Evolutionary conservation across 2,329 filamentous ascomycete genomes (phyloP).

Genomic region (Hypoxylon sp.): DNA sequence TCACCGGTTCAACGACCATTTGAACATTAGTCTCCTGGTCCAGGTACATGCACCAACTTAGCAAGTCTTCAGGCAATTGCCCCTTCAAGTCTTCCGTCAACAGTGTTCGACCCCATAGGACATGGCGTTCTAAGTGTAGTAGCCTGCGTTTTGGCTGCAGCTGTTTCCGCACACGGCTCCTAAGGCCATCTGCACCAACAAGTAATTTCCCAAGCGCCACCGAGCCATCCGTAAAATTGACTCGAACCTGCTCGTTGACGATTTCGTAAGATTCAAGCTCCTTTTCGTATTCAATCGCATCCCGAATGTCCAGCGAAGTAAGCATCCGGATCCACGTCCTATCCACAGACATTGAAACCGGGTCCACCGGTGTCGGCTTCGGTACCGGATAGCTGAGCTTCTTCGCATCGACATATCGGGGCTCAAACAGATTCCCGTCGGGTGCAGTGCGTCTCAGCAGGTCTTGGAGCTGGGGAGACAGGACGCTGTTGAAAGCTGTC

Average conservation of each 20-base stretch:
- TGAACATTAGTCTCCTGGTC: slow-evolving; percentile 51
- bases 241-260: slow-evolving; percentile 44
- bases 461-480: slow-evolving; percentile 47
- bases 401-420: slow-evolving; percentile 51
- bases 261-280: slow-evolving; percentile 50
- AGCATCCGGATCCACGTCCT: slow-evolving; percentile 53
- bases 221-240: slow-evolving; percentile 51
- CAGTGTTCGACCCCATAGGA: slow-evolving; percentile 53
- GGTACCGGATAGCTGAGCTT: slow-evolving; percentile 45
- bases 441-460: slow-evolving; percentile 47
- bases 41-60: slow-evolving; percentile 53
- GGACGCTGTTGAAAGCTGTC: slow-evolving; percentile 46
- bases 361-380: slow-evolving; percentile 36
- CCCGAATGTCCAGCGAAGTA: slow-evolving; percentile 46
- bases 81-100: slow-evolving; percentile 47
- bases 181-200: slow-evolving; percentile 54
- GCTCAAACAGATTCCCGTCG: slow-evolving; percentile 41
- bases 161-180: slow-evolving; percentile 52
- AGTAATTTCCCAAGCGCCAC: slow-evolving; percentile 47
- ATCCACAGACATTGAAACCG: slow-evolving; percentile 49
- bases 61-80: slow-evolving; percentile 42
- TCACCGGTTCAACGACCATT: slow-evolving; percentile 51
- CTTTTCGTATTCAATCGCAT: slow-evolving; percentile 53
- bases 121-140: slow-evolving; percentile 53
- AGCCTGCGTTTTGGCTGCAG: slow-evolving; percentile 52